Evolutionary conservation across 495 filamentous ascomycete species (phyloP), one percentile per base, ranked within the genome.

Genomic region (Annulohypoxylon maeteangense): DNA sequence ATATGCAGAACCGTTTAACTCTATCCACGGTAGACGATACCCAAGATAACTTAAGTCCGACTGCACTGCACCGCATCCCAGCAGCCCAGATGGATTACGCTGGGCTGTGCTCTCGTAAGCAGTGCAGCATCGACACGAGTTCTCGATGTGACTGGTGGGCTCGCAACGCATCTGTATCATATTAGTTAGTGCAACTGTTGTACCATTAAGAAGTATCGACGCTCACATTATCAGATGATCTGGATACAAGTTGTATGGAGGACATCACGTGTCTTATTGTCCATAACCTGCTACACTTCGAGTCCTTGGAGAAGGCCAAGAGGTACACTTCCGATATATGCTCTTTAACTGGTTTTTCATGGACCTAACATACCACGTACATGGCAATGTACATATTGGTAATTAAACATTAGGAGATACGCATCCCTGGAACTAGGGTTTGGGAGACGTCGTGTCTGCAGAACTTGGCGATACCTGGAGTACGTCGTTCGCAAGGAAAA

Each of bases 51-150:
- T 50, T 6, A 63, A 57, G 50, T 34, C 57, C 36, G 45, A 66
- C 40, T 47, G 18, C 36, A 51, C 55, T 29, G 32, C 50, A 62
- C 20, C n/a, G 44, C 27, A 67, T 68, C 18, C 20, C 47, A 40
- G 20, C 45, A 50, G 22, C n/a, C n/a, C n/a, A n/a, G n/a, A n/a
- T n/a, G 44, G 6, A 59, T 55, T 67, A 59, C 31, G 16, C 47
- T 68, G 47, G 48, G 48, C n/a, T 38, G 20, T 50, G 65, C 61
- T 65, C 65, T 66, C 62, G 60, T 73, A 65, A 68, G 70, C 65
- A 56, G 44, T 42, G 57, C 64, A 58, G 42, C 70, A 68, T 69
- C 62, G 50, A 57, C 38, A 65, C 53, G 48, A 65, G 61, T 27
- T 69, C 47, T n/a, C 36, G 22, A 61, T 62, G 62, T 59, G 61